These are phyloP conservation scores for Nakazawaea anatomiae DNA, from an alignment of 805 yeast species.

Conservation along the genomic window DNA sequence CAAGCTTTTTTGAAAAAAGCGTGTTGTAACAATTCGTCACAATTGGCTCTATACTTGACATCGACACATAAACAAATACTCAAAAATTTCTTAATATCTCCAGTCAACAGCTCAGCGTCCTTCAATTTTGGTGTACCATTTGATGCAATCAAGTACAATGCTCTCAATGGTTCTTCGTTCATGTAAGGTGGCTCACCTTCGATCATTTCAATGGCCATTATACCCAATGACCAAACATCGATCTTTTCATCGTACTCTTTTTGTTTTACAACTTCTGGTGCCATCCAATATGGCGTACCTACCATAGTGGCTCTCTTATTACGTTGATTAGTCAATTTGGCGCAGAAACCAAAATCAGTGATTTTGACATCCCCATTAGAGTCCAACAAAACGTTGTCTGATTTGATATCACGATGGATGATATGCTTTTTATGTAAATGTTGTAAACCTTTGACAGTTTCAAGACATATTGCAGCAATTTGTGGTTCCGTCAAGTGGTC, in stretches of 20 bases:
- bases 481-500: constrained; percentile 76
- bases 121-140: constrained; percentile 94
- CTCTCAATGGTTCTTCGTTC: constrained; percentile 92
- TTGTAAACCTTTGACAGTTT: constrained; percentile 85
- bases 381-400: constrained; percentile 87
- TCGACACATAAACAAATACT: constrained; percentile 93
- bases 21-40: constrained; percentile 81
- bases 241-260: constrained; percentile 96
- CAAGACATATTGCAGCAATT: constrained; percentile 86
- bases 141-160: constrained; percentile 89
- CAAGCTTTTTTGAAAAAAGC: constrained; percentile 64
- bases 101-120: constrained; percentile 68
- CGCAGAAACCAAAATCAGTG: constrained; percentile 95
- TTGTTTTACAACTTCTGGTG: constrained; percentile 94
- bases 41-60: constrained; percentile 83
- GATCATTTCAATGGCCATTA: constrained; percentile 97
- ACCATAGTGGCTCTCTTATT: constrained; percentile 96
- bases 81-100: constrained; percentile 77
- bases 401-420: constrained; percentile 94
- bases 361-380: constrained; percentile 82
- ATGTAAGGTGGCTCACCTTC: constrained; percentile 98
- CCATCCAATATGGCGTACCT: constrained; percentile 99
- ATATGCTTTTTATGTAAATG: constrained; percentile 89
- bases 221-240: constrained; percentile 97
- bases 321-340: constrained; percentile 77